phyloP scores from a whole-genome alignment of 176 grass and related monocot species.

The Dendrocalamus sinicus region DNA sequence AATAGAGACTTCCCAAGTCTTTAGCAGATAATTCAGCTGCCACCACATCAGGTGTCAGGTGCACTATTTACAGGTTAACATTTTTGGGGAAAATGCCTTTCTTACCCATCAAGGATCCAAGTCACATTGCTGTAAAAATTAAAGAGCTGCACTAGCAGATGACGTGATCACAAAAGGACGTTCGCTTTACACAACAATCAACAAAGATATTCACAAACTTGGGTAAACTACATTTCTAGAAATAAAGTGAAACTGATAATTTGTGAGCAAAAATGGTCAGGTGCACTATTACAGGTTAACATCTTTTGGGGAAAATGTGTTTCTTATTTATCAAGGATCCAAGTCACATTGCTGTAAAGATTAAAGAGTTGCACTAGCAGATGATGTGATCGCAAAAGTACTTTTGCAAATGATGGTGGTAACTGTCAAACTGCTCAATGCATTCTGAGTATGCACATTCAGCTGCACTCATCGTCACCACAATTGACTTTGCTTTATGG shows the following conservation, averaged over 20 bases:
- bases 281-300: neutral
- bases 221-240: constrained; percentile 35
- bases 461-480: constrained; percentile 12
- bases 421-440: constrained; percentile 26
- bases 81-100: neutral
- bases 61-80: neutral
- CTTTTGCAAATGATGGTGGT: neutral
- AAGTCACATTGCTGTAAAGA: constrained; percentile 10
- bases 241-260: constrained; percentile 37
- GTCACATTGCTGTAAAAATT: constrained; percentile 16
- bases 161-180: constrained; percentile 20
- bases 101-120: neutral
- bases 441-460: constrained; percentile 37
- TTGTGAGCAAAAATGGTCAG: constrained; percentile 8
- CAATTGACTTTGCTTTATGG: neutral
- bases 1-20: neutral
- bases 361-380: constrained; percentile 17
- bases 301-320: neutral
- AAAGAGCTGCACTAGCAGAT: constrained; percentile 24
- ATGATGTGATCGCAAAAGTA: constrained; percentile 35
- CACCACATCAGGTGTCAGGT: neutral
- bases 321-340: neutral
- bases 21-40: neutral
- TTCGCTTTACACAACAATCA: constrained; percentile 11
- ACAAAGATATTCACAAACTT: neutral